Conservation (phyloP, 352 stramenopile species). For the Phytopythium helicoides region DNA sequence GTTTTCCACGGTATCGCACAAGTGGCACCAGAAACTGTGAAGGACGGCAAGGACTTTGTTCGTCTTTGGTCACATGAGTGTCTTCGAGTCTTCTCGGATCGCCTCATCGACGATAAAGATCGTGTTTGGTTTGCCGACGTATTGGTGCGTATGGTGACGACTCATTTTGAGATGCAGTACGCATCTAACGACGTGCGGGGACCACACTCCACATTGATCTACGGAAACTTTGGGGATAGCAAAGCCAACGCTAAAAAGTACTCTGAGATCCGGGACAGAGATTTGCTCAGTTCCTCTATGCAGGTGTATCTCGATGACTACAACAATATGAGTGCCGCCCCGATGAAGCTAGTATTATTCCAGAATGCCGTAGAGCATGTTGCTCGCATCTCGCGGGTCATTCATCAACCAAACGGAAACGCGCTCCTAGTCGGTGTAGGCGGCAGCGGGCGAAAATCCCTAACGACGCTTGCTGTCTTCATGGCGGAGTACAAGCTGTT, state of each 20-base stretch:
- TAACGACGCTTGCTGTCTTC: constrained; percentile 92
- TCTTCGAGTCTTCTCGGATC: constrained; percentile 89
- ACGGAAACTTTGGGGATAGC: constrained; percentile 84
- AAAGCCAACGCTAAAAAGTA: constrained; percentile 80
- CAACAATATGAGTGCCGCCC: constrained; percentile 93
- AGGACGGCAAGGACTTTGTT: constrained; percentile 85
- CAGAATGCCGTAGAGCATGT: constrained; percentile 95
- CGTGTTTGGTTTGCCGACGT: constrained; percentile 83
- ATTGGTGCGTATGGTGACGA: constrained; percentile 63
- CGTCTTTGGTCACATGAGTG: constrained; percentile 92
- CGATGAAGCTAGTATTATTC: constrained; percentile 95
- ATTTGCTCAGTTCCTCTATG: constrained; percentile 82
- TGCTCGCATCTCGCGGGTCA: constrained; percentile 90
- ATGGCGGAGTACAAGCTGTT: constrained; percentile 95
- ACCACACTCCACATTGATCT: constrained; percentile 75
- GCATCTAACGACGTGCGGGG: constrained; percentile 48
- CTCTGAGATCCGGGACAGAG: constrained; percentile 84
- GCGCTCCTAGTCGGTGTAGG: constrained; percentile 93
- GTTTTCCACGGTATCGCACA: constrained; percentile 92
- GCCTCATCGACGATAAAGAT: constrained; percentile 89
- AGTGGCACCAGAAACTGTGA: constrained; percentile 69
- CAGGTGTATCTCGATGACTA: constrained; percentile 93
- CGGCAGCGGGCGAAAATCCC: constrained; percentile 89
- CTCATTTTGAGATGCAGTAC: constrained; percentile 83
- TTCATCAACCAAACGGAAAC: constrained; percentile 93